These are phyloP conservation scores for Friedmanniomyces endolithicus DNA, from an alignment of 495 filamentous ascomycete genomes.

Conservation along the genomic window DNA sequence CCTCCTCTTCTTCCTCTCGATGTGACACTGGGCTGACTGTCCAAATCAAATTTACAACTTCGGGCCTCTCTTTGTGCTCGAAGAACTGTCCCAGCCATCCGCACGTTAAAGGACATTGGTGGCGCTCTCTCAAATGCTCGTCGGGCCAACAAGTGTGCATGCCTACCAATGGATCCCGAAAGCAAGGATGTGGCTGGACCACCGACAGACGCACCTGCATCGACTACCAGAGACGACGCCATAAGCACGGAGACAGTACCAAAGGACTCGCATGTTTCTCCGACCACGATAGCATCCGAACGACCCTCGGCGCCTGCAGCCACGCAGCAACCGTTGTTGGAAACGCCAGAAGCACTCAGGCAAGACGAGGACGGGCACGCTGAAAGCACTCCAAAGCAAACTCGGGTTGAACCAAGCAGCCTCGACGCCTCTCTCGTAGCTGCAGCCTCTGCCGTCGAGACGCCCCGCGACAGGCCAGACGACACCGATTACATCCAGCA, in stretches of 20 bases:
- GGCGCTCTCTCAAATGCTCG: background rate
- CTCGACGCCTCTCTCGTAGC: background rate
- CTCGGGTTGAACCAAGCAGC: background rate
- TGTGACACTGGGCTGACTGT: background rate
- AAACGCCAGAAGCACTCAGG: background rate
- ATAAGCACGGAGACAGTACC: background rate
- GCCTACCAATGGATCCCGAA: background rate
- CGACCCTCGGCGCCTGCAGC: background rate
- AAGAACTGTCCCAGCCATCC: background rate
- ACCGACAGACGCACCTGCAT: background rate
- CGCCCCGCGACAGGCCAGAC: background rate
- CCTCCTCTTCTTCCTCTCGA: background rate
- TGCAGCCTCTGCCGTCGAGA: background rate
- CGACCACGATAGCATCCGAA: background rate
- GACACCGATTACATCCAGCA: slow-evolving; percentile 5
- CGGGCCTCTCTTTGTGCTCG: background rate
- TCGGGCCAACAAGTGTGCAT: background rate
- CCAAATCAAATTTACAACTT: background rate
- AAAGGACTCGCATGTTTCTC: background rate
- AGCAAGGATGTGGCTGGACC: background rate
- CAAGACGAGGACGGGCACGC: background rate
- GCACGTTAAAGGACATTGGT: background rate
- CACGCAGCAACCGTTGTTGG: background rate
- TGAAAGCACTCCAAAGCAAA: background rate
- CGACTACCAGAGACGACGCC: background rate